Conservation (phyloP, 2,329 filamentous ascomycete species). For the Pestalotiopsis sp. region DNA sequence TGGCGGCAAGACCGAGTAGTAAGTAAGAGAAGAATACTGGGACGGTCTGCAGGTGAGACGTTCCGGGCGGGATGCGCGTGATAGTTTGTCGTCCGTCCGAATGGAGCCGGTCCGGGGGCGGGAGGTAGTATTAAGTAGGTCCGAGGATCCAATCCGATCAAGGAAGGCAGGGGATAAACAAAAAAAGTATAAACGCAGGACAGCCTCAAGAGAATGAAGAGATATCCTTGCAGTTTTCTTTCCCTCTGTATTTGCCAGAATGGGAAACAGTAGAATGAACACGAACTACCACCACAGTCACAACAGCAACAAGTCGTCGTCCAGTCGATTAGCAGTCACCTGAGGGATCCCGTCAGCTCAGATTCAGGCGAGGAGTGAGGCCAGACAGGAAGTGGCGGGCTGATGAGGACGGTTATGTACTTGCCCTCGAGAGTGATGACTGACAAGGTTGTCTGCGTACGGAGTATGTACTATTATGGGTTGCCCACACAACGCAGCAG, state of each 20-base stretch:
- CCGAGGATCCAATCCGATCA: background rate
- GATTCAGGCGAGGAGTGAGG: background rate
- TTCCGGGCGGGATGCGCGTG: background rate
- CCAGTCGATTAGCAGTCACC: background rate
- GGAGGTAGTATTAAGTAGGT: background rate
- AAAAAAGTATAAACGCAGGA: background rate
- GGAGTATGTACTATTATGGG: background rate
- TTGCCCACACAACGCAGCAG: background rate
- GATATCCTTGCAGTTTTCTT: background rate
- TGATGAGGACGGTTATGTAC: slow-evolving; percentile 1
- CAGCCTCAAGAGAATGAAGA: background rate
- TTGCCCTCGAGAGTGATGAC: background rate
- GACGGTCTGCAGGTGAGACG: background rate
- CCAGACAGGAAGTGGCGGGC: slow-evolving; percentile 8
- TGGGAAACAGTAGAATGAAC: background rate
- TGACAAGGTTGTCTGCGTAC: background rate
- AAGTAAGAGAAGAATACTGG: background rate
- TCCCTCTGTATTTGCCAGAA: background rate
- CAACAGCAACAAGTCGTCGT: background rate
- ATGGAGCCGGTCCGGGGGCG: slow-evolving; percentile 3
- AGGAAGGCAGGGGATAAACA: background rate
- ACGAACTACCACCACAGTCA: background rate
- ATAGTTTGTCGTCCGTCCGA: background rate
- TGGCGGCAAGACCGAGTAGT: background rate
- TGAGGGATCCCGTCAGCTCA: slow-evolving; percentile 6